Evolutionary conservation across 2,329 filamentous ascomycete genomes (phyloP).

Genomic region (Cladosporium oxysporum): DNA sequence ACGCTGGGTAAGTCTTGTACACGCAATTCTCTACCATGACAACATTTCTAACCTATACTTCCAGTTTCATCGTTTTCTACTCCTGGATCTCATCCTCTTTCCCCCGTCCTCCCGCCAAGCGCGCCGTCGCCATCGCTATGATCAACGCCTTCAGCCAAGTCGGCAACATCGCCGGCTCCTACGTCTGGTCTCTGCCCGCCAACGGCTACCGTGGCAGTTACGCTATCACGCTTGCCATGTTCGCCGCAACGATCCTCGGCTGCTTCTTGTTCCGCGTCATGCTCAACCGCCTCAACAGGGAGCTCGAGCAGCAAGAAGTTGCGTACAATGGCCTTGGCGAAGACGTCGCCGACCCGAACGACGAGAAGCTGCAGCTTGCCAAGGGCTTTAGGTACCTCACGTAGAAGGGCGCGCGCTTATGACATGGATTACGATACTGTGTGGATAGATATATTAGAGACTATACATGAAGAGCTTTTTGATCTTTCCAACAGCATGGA

Average conservation of each 20-base stretch:
- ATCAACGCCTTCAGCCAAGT: conserved; percentile 72
- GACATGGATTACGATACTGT: background rate
- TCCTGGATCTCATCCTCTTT: conserved; percentile 78
- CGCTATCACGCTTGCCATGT: conserved; percentile 66
- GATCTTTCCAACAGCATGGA: background rate
- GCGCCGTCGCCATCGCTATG: conserved; percentile 69
- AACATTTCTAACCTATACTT: background rate
- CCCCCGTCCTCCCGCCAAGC: conserved; percentile 73
- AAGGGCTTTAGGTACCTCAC: conserved; percentile 18
- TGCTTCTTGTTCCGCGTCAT: conserved; percentile 31
- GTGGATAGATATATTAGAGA: background rate
- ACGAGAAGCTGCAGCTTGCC: conserved; percentile 17
- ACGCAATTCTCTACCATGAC: background rate
- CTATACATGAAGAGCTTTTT: background rate
- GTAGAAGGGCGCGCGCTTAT: conserved; percentile 25
- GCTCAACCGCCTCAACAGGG: conserved; percentile 12
- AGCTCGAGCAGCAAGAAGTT: conserved; percentile 8
- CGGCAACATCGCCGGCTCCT: conserved; percentile 53
- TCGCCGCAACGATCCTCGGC: conserved; percentile 58
- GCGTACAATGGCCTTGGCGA: conserved; percentile 4
- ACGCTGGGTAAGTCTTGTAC: conserved; percentile 56
- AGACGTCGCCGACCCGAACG: conserved; percentile 11
- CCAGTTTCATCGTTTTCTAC: conserved; percentile 46
- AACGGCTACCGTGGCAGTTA: conserved; percentile 66
- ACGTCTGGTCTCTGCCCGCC: conserved; percentile 62